Conservation (phyloP, 306 rosid genomes). For the Trifolium pratense region DNA sequence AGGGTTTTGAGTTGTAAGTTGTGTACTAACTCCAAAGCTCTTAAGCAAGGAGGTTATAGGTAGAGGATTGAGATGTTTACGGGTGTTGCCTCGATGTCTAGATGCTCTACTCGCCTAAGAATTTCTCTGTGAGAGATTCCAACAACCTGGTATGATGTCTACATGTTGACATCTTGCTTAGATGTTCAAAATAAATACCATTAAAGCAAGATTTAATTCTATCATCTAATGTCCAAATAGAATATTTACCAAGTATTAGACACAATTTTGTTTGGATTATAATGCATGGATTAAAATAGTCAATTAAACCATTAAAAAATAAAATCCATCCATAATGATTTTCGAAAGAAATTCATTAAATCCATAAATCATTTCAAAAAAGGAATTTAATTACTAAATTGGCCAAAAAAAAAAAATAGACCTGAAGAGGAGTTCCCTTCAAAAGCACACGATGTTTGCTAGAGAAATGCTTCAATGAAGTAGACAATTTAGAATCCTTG, state of each 20-base stretch:
- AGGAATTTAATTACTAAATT: not conserved
- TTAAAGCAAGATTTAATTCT: no score
- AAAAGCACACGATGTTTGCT: constrained; percentile 84
- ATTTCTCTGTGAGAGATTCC: no score
- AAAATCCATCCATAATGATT: not conserved
- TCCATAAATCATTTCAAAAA: not conserved
- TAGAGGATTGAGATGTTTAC: no score
- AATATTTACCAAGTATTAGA: not conserved
- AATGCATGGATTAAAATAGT: not conserved
- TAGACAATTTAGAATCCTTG: constrained; percentile 92
- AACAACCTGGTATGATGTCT: no score
- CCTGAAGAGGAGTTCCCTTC: constrained; percentile 99
- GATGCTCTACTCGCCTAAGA: no score
- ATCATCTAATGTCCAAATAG: no score
- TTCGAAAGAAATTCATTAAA: not conserved
- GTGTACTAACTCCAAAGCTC: no score
- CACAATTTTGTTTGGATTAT: not conserved
- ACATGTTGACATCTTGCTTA: no score
- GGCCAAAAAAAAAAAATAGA: constrained; percentile 29
- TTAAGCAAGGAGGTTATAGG: no score
- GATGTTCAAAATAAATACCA: no score
- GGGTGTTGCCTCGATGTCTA: no score
- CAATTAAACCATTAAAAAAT: not conserved
- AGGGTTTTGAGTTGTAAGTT: no score
- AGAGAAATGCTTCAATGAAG: constrained; percentile 80